Conservation (phyloP, 2,329 filamentous ascomycete species). For the Ophiostoma triangulosporum region DNA sequence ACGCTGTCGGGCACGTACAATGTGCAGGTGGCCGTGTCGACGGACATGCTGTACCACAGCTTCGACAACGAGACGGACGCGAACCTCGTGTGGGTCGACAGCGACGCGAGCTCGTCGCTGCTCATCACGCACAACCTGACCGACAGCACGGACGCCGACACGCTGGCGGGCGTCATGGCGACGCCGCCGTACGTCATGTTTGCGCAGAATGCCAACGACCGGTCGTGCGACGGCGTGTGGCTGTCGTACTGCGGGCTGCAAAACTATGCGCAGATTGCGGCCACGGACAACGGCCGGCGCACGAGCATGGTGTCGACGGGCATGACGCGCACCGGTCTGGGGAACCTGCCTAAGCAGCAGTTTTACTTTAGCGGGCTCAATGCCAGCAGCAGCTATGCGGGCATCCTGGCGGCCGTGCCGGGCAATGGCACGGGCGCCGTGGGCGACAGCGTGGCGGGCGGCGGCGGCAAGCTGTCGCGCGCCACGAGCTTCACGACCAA, state of each 20-base stretch:
- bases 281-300: slow-evolving; percentile 38
- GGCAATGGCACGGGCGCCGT: slow-evolving; percentile 38
- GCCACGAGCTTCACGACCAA: slow-evolving; percentile 67
- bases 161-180: slow-evolving; percentile 39
- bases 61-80: slow-evolving; percentile 38
- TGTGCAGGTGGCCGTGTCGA: slow-evolving; percentile 70
- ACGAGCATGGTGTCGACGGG: slow-evolving; percentile 38
- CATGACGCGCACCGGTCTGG: slow-evolving; percentile 56
- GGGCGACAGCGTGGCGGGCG: slow-evolving; percentile 35
- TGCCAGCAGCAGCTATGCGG: slow-evolving; percentile 55
- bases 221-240: slow-evolving; percentile 52
- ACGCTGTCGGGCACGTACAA: slow-evolving; percentile 56
- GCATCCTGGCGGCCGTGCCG: slow-evolving; percentile 61
- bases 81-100: slow-evolving; percentile 68
- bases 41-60: slow-evolving; percentile 62
- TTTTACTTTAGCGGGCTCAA: slow-evolving; percentile 74
- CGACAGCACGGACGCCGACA: slow-evolving; percentile 31
- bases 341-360: slow-evolving; percentile 65
- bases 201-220: slow-evolving; percentile 46
- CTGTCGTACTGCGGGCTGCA: slow-evolving; percentile 74
- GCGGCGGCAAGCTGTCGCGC: slow-evolving; percentile 65
- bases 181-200: slow-evolving; percentile 64
- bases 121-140: slow-evolving; percentile 68
- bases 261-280: slow-evolving; percentile 48
- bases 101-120: slow-evolving; percentile 65